Evolutionary conservation across 2,329 filamentous ascomycete species (phyloP), one percentile per base, ranked within the genome.

Genomic region (Monosporascus ibericus): DNA sequence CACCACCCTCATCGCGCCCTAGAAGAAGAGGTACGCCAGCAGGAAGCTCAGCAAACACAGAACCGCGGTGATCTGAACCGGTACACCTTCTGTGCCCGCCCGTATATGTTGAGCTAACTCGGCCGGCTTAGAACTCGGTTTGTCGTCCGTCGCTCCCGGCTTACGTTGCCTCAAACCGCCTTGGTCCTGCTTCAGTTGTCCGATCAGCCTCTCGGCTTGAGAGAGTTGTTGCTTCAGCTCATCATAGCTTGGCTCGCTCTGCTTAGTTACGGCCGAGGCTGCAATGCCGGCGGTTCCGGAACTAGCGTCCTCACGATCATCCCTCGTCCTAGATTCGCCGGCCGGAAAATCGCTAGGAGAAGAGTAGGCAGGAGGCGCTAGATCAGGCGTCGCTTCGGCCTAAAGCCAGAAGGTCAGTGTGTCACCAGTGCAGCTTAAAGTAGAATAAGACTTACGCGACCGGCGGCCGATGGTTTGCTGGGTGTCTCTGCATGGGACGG

Each of bases 21-120:
- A 99, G 73, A 99, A 99, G 77, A 99, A 91, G 71, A 97, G 83
- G 74, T 96, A 99, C 51, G 91, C 94, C 62, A 97, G 81, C 66
- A 99, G 73, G 75, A 99, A 99, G 76, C 90, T 92, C 58, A 95
- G 64, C 63, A 99, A 76, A 68, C 92, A 96, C 44, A 99, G 75
- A 22, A 84, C 76, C 22, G 94, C 92, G 44, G 89, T 89, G 57
- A 92, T 82, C 69, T 92, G 87, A 48, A 99, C 83, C 1, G 94
- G 86, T 3, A 99, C 92, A 22, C 94, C 92, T 62, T 91, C 84
- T 60, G 72, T 85, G 68, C 70, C 81, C 60, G 73, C 78, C 66
- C 75, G 77, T 56, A 75, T 75, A 62, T 77, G 77, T 64, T 81
- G 82, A 58, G 77, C 77, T 56, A 74, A 74, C 70, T 72, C 76